Evolutionary conservation across 176 grass and related monocot genomes (phyloP), one percentile per base, ranked within the genome.

Genomic region (Phoenix dactylifera): DNA sequence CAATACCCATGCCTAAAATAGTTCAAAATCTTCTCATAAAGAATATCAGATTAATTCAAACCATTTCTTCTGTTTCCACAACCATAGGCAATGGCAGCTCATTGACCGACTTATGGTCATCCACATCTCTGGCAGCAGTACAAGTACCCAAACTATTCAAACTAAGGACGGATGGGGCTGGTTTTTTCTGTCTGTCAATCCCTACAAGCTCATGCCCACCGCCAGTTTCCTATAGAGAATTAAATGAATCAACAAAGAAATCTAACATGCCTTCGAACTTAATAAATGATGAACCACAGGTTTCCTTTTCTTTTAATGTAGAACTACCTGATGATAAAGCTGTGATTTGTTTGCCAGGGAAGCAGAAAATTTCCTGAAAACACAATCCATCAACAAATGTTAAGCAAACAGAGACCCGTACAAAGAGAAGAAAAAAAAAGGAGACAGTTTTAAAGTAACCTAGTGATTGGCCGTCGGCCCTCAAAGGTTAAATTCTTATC

Each of bases 351-450:
- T 86, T 56, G 54, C 75, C 64, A 87, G 70, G 54, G 75, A 68
- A 67, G 86, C 72, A 1, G 75, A 74, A 24, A 81, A 72, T 68
- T 75, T 79, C 74, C 86, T 96, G 59, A 79, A 76, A 66, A 9
- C 10, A 66, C 15, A 59, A 51, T 1, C 18, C 51, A 49, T 44
- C 55, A 75, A 9, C 7, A 30, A 65, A 24, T 25, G 55, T n/a
- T 49, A 26, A 22, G 4, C 0, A 57, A 22, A 67, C 16, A 32
- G 3, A 28, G 7, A 28, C 35, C 4, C 16, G 35, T 9, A 7
- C 35, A 15, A 59, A 19, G 25, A 66, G 50, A 54, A 16, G 51
- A 52, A 39, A n/a, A 23, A 19, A 49, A 28, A 50, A 44, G 22
- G 22, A 39, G 1, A 39, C 1, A 39, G 9, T 39, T 24, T 63